phyloP scores from a whole-genome alignment of 1,139 yeast species.

The Geotrichum citri-aurantii region DNA sequence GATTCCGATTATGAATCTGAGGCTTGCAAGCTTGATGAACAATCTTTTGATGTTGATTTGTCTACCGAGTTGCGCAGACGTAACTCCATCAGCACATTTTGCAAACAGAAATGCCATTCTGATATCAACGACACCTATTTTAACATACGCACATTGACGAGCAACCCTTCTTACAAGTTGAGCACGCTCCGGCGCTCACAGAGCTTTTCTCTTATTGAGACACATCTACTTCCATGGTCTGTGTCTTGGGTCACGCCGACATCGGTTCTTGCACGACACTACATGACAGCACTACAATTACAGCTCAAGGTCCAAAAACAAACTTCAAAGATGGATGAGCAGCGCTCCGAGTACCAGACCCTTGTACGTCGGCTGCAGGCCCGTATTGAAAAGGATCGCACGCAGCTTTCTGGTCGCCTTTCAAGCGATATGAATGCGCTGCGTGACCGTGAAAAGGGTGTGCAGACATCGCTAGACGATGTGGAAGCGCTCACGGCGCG shows the following conservation, averaged over 20 bases:
- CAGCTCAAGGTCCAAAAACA: constrained; percentile 9
- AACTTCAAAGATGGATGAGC: constrained; percentile 2
- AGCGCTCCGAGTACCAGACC: constrained; percentile 9
- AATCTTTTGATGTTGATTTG: constrained; percentile 10
- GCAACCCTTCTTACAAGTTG: constrained; percentile 9
- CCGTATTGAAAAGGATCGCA: constrained; percentile 34
- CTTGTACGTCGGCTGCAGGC: constrained; percentile 28
- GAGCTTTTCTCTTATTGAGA: constrained; percentile 14
- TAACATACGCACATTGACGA: constrained; percentile 3
- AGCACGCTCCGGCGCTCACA: constrained; percentile 14
- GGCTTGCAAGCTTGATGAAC: not conserved
- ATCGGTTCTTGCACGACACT: constrained; percentile 4
- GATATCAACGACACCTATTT: not conserved
- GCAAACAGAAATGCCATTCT: not conserved
- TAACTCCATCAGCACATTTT: not conserved
- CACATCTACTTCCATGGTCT: constrained; percentile 8
- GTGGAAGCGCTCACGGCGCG: constrained; percentile 69
- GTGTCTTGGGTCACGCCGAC: constrained; percentile 13
- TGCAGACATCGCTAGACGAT: constrained; percentile 52
- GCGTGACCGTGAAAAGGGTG: constrained; percentile 33
- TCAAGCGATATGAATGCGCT: constrained; percentile 36
- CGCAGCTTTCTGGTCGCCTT: constrained; percentile 28
- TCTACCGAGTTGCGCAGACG: constrained; percentile 11
- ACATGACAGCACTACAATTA: constrained; percentile 10
- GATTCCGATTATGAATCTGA: not conserved